Conservation (phyloP, 805 yeast species). For the Ogataea methanolica region DNA sequence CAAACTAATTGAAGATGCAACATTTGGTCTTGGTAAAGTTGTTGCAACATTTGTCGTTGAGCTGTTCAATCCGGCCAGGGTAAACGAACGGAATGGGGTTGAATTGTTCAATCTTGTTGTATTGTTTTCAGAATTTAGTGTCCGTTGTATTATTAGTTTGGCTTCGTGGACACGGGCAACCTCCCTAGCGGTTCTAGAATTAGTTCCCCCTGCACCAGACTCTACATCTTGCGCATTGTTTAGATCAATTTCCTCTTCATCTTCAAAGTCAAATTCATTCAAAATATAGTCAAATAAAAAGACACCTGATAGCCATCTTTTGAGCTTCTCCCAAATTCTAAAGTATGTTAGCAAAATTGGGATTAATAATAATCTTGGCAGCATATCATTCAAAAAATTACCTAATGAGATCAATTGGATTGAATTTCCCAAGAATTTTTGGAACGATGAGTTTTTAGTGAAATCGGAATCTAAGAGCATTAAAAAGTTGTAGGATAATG, state of each 20-base stretch:
- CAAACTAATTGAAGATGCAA: not conserved
- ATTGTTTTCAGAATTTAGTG: slow-evolving; percentile 5
- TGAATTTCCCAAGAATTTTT: slow-evolving; percentile 68
- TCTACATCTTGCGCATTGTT: slow-evolving; percentile 11
- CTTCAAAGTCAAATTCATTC: slow-evolving; percentile 29
- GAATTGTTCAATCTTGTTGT: slow-evolving; percentile 4
- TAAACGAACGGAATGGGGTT: slow-evolving; percentile 17
- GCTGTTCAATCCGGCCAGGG: slow-evolving; percentile 6
- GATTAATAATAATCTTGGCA: slow-evolving; percentile 72
- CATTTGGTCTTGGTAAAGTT: too few relatives aligned
- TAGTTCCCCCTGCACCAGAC: slow-evolving; percentile 2
- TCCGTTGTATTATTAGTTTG: slow-evolving; percentile 23
- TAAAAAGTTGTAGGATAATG: slow-evolving; percentile 73
- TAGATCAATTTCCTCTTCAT: slow-evolving; percentile 5
- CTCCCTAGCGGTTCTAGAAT: slow-evolving; percentile 13
- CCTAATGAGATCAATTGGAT: slow-evolving; percentile 75
- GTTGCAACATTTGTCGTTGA: too few relatives aligned
- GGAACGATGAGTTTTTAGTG: slow-evolving; percentile 45
- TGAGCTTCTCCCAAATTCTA: slow-evolving; percentile 61
- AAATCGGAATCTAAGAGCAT: slow-evolving; percentile 46
- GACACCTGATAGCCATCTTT: slow-evolving; percentile 27
- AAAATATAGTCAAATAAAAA: slow-evolving; percentile 29
- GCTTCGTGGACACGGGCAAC: slow-evolving; percentile 23
- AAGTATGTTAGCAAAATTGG: slow-evolving; percentile 64
- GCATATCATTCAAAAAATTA: slow-evolving; percentile 61